Percentiles rank a stretch among this genome's conserved stretches.
Conservation (phyloP, 2,329 filamentous ascomycete species). For the Nemania abortiva region DNA sequence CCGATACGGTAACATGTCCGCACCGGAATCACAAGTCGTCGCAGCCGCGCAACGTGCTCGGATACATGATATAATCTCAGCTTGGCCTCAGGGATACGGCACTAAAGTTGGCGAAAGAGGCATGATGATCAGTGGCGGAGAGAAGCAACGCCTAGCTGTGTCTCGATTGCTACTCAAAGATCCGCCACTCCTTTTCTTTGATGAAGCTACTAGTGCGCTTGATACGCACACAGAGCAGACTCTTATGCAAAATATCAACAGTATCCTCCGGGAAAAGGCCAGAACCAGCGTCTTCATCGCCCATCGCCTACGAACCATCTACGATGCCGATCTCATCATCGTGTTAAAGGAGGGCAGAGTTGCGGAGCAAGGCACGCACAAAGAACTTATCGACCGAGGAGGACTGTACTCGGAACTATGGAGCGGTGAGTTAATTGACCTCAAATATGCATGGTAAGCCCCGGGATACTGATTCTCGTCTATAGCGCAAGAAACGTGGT, state of each 20-base stretch:
- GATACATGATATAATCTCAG: constrained; percentile 83
- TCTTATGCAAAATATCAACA: constrained; percentile 91
- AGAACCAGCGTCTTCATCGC: constrained; percentile 96
- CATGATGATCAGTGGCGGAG: constrained; percentile 95
- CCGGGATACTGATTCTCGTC: constrained; percentile 10
- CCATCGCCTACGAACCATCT: constrained; percentile 91
- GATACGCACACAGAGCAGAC: constrained; percentile 95
- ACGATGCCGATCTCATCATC: constrained; percentile 92
- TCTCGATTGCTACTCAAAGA: constrained; percentile 88
- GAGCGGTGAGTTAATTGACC: constrained; percentile 74
- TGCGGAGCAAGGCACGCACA: constrained; percentile 90
- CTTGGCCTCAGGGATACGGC: constrained; percentile 87
- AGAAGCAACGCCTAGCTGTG: constrained; percentile 91
- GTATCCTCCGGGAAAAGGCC: constrained; percentile 86
- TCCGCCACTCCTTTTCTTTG: constrained; percentile 90
- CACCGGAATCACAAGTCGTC: constrained; percentile 77
- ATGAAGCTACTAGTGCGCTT: constrained; percentile 91
- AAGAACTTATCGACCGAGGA: constrained; percentile 80
- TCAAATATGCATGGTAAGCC: background rate
- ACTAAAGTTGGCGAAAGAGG: constrained; percentile 94
- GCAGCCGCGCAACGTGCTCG: constrained; percentile 84
- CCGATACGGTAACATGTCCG: constrained; percentile 86
- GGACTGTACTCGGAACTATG: constrained; percentile 91
- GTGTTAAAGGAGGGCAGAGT: constrained; percentile 86
- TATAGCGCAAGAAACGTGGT: constrained; percentile 40